Evolutionary conservation across 2,329 filamentous ascomycete species (phyloP), one percentile per base, ranked within the genome.

Genomic region (Fusarium euwallaceae): DNA sequence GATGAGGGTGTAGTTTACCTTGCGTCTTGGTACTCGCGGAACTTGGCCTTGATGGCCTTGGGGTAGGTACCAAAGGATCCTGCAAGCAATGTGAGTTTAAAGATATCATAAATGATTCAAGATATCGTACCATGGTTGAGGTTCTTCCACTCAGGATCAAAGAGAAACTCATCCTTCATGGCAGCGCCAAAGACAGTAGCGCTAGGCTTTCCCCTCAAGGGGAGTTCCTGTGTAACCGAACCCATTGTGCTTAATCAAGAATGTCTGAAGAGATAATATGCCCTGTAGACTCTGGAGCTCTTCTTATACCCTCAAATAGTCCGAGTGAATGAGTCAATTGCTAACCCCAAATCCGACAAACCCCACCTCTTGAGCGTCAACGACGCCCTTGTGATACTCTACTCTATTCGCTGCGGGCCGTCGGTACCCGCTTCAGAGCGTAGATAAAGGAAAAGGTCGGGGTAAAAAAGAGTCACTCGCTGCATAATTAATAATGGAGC

Each of bases 21-120:
- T 5, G 86, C 83, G 71, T 92, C 89, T 80, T 95, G 92, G 78
- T 92, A 93, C n/a, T 86, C 78, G 17, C 88, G 90, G 22, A 92
- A 87, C 60, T 87, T 87, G 16, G 88, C 82, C 17, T 87, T 89
- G 69, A 98, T 87, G 22, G 83, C 80, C 11, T 83, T 85, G 4
- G 95, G 95, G 77, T 92, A 91, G 2, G 92, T 92, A 37, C 95
- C 95, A 80, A 94, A 98, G 1, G 95, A 97, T 59, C 94, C 93
- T 91, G 17, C 2, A 11, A 10, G 4, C 12, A 36, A 37, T 1
- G 48, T 76, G 14, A 75, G 60, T 32, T 39, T 5, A 8, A 24
- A 8, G 11, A 41, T n/a, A 16, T 12, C 1, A 3, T 16, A 4
- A 3, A 60, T 10, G 32, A 24, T 22, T 12, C 14, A 32, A 27